Base-by-base conservation (phyloP, 805 yeast species). In the Torulaspora gathmanii region DNA sequence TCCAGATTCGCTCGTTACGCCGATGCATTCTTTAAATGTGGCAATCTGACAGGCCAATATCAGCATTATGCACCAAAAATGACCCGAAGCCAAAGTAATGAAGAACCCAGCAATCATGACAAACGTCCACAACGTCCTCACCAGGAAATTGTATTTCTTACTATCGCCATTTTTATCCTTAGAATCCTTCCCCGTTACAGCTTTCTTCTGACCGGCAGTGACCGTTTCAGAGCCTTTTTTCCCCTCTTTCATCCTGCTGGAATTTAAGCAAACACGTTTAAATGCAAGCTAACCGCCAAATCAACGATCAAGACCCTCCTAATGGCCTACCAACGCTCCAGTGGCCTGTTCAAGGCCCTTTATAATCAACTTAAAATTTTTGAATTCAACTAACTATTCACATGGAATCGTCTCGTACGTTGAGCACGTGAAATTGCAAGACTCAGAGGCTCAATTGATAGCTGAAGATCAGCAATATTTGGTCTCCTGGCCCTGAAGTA, bases 61-160 rank as follows among this genome's bases (percentile, higher is more conserved):
- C 47, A 86, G 70, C 5, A 77, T 64, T 47, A 90, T 85, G 42
- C 89, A 77, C 73, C 89, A 81, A 44, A 85, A 70, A 61, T 90
- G 98, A 33, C 99, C 99, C 8, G 90, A 78, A 23, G 86, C 81
- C 38, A 90, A 70, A 20, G 85, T 73, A 30, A 75, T 67, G 49
- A 87, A 79, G 65, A 89, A 84, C 5, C 79, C 80, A 13, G 72
- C 66, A 49, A 93, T 83, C 97, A 93, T 90, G 13, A 93, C 88
- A 56, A 93, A 66, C 0, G 97, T 86, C 98, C 98, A 93, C 38
- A 86, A 72, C 3, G 98, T 83, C 55, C 99, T 79, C 20, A 89
- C 86, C 37, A 89, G 63, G 59, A 93, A 89, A 34, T 60, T 61
- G 37, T 57, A 56, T 30, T 52, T 52, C 45, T 55, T 63, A 30